Percentiles rank a stretch among this genome's conserved stretches.
Conservation (phyloP, 495 filamentous ascomycete species). For the Trichoderma gamsii region DNA sequence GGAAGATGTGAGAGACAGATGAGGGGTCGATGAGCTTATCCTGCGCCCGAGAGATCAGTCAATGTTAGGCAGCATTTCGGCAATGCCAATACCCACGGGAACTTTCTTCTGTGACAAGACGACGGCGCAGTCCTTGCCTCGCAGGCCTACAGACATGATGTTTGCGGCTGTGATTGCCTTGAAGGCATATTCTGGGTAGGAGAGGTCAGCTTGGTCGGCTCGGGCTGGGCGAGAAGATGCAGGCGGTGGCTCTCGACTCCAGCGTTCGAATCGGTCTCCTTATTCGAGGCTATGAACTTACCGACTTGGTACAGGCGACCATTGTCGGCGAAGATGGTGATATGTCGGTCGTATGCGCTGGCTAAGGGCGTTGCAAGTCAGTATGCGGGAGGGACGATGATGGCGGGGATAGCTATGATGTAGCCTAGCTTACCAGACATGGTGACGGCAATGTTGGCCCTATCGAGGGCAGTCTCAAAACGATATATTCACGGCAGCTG, state of each 20-base stretch:
- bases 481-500: background rate
- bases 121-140: constrained; percentile 94
- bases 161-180: constrained; percentile 99
- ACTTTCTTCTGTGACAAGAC: constrained; percentile 99
- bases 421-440: constrained; percentile 18
- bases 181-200: constrained; percentile 89
- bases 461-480: constrained; percentile 16
- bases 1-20: constrained; percentile 96
- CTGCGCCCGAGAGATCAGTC: constrained; percentile 40
- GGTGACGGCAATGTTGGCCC: constrained; percentile 16
- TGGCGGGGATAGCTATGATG: constrained; percentile 22
- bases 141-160: constrained; percentile 92
- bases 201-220: background rate
- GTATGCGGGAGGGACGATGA: constrained; percentile 22
- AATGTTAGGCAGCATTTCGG: background rate
- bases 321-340: constrained; percentile 99
- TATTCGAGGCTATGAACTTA: constrained; percentile 46
- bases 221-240: background rate
- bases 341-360: constrained; percentile 96
- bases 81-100: constrained; percentile 59
- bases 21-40: constrained; percentile 98
- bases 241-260: background rate
- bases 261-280: background rate
- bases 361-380: constrained; percentile 45
- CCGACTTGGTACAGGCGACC: constrained; percentile 98